phyloP scores from a whole-genome alignment of 805 yeast genomes.

The Ogataea philodendri region DNA sequence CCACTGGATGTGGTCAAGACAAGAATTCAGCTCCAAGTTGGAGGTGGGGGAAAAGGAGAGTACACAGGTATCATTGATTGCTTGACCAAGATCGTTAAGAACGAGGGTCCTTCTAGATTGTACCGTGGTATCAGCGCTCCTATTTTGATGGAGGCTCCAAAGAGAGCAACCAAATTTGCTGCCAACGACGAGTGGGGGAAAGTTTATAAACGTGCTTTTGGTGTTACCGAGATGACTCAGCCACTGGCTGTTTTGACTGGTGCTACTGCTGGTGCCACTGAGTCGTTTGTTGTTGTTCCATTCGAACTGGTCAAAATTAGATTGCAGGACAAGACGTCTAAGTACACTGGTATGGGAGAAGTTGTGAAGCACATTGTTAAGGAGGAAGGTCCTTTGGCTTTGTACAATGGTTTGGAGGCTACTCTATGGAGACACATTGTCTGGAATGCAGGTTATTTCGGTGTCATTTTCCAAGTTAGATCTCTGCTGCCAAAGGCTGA shows the following conservation, averaged over 20 bases:
- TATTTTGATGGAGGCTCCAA: conserved; percentile 98
- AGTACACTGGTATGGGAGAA: conserved; percentile 80
- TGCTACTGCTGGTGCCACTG: conserved; percentile 98
- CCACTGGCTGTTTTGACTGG: conserved; percentile 87
- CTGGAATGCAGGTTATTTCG: conserved; percentile 99
- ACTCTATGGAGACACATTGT: conserved; percentile 94
- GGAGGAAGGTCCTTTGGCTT: conserved; percentile 73
- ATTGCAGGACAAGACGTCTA: conserved; percentile 83
- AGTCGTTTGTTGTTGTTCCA: conserved; percentile 95
- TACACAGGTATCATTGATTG: conserved; percentile 86
- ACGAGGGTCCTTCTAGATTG: conserved; percentile 80
- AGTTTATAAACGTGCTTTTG: conserved; percentile 70
- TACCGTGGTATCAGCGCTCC: conserved; percentile 97
- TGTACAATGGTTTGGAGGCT: conserved; percentile 94
- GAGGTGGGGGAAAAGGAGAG: conserved; percentile 50
- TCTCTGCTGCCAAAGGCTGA: conserved; percentile 73
- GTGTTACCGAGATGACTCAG: conserved; percentile 68
- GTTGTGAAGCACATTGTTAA: conserved; percentile 71
- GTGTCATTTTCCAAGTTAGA: conserved; percentile 87
- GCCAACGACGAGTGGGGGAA: conserved; percentile 97
- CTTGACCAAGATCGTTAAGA: conserved; percentile 73
- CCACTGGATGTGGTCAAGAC: conserved; percentile 97
- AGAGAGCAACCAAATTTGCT: conserved; percentile 97
- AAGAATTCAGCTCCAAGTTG: conserved; percentile 84
- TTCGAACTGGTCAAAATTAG: conserved; percentile 94